Evolutionary conservation across 768 basidiomycete genomes (phyloP), one percentile per base, ranked within the genome.

Genomic region (Xerocomellus dryophilus): DNA sequence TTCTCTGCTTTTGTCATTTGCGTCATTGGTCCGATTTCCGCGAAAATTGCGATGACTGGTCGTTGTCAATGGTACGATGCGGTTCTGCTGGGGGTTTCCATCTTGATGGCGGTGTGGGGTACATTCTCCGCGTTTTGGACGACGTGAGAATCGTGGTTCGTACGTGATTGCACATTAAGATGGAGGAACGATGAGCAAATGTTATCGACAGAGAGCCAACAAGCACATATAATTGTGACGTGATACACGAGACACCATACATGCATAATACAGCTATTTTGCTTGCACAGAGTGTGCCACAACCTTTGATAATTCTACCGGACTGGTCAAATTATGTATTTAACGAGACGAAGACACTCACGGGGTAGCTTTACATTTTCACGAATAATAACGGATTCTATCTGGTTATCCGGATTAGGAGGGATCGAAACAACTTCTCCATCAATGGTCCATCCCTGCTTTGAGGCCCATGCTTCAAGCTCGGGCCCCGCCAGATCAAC

Each of bases 351-450:
- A 56, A 11, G 35, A 14, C 20, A 77, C 90, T 60, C 73, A 92
- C 91, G 91, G 53, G 85, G 82, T 58, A 93, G 75, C 67, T 84
- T 86, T 64, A 93, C 85, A 61, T 78, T 81, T 71, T 93, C 91
- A 69, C 90, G 89, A 23, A 92, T 86, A 45, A 93, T 79, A 1
- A 88, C 87, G 0, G 91, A 88, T 63, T 88, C 85, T 61, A 93
- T 89, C 64, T 90, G 89, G 69, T 93, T 93, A 71, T 93, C 91
- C 14, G 87, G 86, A 69, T 93, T 93, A 41, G 84, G 80, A 21
- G 92, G 91, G 50, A 93, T 75, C 15, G 70, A 74, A 47, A 92
- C 76, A n/a, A 84, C 80, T 7, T 78, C 79, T 1, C 75, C 76
- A 15, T 90, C 81, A 38, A 81, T 57, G 18, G 74, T 69, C 91